These are phyloP conservation scores for Fusarium napiforme DNA, from an alignment of 2,329 filamentous ascomycete species.

Conservation along the genomic window DNA sequence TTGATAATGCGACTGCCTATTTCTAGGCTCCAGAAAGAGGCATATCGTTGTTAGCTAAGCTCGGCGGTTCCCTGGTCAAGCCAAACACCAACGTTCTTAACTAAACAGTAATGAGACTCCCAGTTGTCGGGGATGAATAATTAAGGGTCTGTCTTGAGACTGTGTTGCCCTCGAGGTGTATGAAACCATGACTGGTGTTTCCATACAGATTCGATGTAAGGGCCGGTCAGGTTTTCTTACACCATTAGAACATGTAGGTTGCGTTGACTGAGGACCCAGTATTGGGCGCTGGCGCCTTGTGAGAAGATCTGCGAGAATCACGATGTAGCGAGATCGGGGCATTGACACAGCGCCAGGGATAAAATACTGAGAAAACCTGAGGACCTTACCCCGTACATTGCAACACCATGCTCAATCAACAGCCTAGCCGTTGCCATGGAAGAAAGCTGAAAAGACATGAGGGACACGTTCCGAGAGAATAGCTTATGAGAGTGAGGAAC, in stretches of 20 bases:
- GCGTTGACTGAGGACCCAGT: not conserved
- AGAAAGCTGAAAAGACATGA: constrained; percentile 6
- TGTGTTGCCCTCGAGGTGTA: not conserved
- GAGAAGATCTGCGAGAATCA: constrained; percentile 8
- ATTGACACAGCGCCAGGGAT: not conserved
- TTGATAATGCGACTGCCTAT: not conserved
- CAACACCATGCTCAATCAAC: not conserved
- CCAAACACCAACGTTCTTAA: not conserved
- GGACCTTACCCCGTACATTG: not conserved
- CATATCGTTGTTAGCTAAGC: not conserved
- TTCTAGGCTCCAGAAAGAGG: not conserved
- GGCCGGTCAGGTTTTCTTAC: not conserved
- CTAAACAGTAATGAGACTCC: constrained; percentile 17
- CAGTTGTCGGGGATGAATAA: constrained; percentile 22
- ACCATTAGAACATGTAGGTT: not conserved
- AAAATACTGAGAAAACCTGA: not conserved
- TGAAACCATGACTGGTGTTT: not conserved
- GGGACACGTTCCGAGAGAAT: constrained; percentile 9
- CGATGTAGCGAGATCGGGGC: not conserved
- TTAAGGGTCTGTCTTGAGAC: constrained; percentile 16
- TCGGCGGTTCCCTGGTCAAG: constrained; percentile 13
- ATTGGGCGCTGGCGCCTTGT: not conserved
- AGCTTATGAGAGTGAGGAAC: not conserved
- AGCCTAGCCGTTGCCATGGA: not conserved
- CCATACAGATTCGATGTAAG: not conserved